Evolutionary conservation across 257 asterid species (phyloP), one percentile per base, ranked within the genome.

Genomic region (Nicotiana benthamiana): DNA sequence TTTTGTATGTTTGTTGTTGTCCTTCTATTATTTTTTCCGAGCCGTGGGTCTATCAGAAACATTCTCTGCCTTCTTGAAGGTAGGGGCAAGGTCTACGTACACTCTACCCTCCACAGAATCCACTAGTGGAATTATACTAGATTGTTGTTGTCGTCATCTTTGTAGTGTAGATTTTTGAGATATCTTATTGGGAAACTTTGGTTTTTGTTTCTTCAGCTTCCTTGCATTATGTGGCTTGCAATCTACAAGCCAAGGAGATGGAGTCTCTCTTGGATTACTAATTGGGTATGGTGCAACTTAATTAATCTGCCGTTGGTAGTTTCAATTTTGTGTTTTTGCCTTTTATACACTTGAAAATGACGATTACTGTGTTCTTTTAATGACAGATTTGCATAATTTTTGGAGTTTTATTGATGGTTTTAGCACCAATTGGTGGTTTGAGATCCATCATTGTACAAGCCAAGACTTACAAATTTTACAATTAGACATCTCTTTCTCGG

Each of bases 191-290:
- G 28, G 28, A 32, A 16, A 12, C 57, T 48, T 79, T 32, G 9
- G 0, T 18, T 70, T 81, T 72, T 24, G 56, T 26, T 76, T n/a
- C 27, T 79, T 17, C 91, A 93, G 98, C 93, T 93, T 28, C 97
- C 97, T 8, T 90, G 97, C 77, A 84, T 92, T 75, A 90, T 93
- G 93, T 93, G 94, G 97, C 91, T 93, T 10, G 88, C 90, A 17
- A 88, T 93, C 84, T 91, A 91, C 83, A 93, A 89, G 65, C 97
- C 97, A 63, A 91, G 43, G 85, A 93, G 26, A 82, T 87, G 64
- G 76, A 64, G 97, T 85, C 75, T 89, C 5, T 91, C 96, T 65
- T 93, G 97, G 97, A n/a, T 83, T n/a, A 18, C 90, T 56, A 91
- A 90, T 84, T 91, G 93, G 96, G 97, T 89, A 80, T 72, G 88